These are phyloP conservation scores for Mucor saturninus DNA, from an alignment of 371 early-diverging fungal genomes.

Conservation along the genomic window DNA sequence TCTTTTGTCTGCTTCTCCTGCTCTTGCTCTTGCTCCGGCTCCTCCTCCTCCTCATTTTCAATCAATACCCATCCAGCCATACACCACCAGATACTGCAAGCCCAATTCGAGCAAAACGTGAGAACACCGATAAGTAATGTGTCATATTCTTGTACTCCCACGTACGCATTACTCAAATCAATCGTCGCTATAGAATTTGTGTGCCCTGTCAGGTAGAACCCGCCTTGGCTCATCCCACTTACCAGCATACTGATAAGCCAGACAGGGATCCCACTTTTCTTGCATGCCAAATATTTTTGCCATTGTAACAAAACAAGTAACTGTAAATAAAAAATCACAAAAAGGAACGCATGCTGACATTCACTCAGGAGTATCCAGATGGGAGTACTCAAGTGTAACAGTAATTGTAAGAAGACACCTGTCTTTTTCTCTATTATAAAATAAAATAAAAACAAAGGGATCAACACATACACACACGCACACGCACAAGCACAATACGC, in stretches of 20 bases:
- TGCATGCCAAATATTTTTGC: constrained; percentile 23
- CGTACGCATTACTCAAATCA: constrained; percentile 79
- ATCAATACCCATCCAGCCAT: constrained; percentile 50
- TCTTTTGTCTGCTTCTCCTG: too few species aligned
- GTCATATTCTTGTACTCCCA: constrained; percentile 72
- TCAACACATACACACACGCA: too few species aligned
- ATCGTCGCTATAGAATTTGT: constrained; percentile 81
- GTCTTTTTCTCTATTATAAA: constrained; percentile 15
- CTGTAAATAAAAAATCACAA: constrained; percentile 60
- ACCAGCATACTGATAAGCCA: constrained; percentile 33
- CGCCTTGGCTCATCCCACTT: constrained; percentile 46
- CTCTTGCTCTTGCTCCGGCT: neutral
- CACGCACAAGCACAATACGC: neutral
- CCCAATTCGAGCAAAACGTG: constrained; percentile 75
- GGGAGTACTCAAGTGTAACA: constrained; percentile 46
- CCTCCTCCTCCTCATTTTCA: constrained; percentile 1
- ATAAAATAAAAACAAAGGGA: neutral
- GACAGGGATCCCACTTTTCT: constrained; percentile 1
- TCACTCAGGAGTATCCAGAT: constrained; percentile 64
- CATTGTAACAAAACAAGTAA: constrained; percentile 44
- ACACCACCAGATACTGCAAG: constrained; percentile 75
- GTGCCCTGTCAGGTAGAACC: constrained; percentile 78
- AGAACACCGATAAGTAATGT: constrained; percentile 65
- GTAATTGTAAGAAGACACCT: constrained; percentile 25
- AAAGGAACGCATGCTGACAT: constrained; percentile 65